Evolutionary conservation across 208 protist genomes (phyloP), one percentile per base, ranked within the genome.

Genomic region (Trypanosoma melophagium): DNA sequence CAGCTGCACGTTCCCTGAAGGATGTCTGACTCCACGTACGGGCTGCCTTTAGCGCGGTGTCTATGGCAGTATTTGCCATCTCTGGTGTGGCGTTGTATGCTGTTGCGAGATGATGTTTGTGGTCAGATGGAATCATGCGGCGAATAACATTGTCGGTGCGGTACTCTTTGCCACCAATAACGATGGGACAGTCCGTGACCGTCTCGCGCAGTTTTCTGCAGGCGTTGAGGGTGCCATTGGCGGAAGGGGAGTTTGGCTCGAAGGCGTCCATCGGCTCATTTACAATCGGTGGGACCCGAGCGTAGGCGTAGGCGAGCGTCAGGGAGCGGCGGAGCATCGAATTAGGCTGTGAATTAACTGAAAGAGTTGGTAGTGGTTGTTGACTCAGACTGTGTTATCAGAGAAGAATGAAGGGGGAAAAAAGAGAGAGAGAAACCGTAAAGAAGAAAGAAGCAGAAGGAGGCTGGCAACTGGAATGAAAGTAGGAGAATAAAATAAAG

Each of bases 211-310:
- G 60, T n/a, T 57, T 50, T 72, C 84, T 78, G 72, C 90, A 90
- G n/a, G 90, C 89, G 40, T 58, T 83, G 21, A 88, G 73, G n/a
- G 86, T 80, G 22, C 71, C 80, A 31, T 58, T 70, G 2, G 90
- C 82, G 4, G 89, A 81, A 25, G 61, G 60, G 17, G 86, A 94
- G 45, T 87, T 86, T 21, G 89, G 81, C 68, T 90, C 86, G 68
- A 96, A 97, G 68, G 84, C 78, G 57, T 95, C 85, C 86, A 95
- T 94, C 35, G 75, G 83, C 75, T 96, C 89, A 78, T 96, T 96
- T 55, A 80, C 60, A n/a, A 95, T 83, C 1, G 82, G 72, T 3
- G 87, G 86, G 44, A 68, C 77, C 78, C 83, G 86, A 19, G 83
- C 59, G 31, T 72, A 77, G 21, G 82, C 87, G 73, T 83, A 94